A percentile compares a stretch with the other conserved stretches of the same genome.
phyloP scores from a whole-genome alignment of 139 green algal genomes.

The Picochlorum sp. region DNA sequence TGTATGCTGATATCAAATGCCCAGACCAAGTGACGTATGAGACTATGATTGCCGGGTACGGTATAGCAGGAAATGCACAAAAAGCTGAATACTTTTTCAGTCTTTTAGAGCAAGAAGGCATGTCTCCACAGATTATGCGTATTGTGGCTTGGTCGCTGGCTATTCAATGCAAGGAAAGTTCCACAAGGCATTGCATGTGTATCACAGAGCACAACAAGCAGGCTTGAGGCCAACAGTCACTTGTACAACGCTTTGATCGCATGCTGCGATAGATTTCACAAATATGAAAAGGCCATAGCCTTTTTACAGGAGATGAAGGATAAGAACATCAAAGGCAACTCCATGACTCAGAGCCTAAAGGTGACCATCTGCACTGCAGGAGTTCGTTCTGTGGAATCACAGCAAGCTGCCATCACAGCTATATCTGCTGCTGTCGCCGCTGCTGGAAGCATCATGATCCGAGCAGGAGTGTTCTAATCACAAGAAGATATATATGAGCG shows the following conservation, averaged over 20 bases:
- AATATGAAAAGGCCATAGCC: slow-evolving; percentile 45
- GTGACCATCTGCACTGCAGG: slow-evolving; percentile 52
- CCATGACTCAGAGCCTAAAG: slow-evolving; percentile 45
- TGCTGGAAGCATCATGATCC: slow-evolving; percentile 66
- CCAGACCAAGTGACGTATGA: slow-evolving; percentile 64
- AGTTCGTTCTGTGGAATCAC: slow-evolving; percentile 49
- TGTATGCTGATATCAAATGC: slow-evolving; percentile 45
- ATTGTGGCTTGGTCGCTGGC: slow-evolving; percentile 64
- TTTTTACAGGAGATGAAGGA: slow-evolving; percentile 33
- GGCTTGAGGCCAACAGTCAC: slow-evolving; percentile 45
- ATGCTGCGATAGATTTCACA: slow-evolving; percentile 59
- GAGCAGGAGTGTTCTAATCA: slow-evolving; percentile 59
- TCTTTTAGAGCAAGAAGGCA: slow-evolving; percentile 14
- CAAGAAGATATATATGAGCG: not conserved
- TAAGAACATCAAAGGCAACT: slow-evolving; percentile 15
- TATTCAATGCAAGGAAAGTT: slow-evolving; percentile 56
- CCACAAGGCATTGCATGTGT: slow-evolving; percentile 40
- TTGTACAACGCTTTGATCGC: slow-evolving; percentile 83
- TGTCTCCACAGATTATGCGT: slow-evolving; percentile 66
- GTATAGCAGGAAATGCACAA: slow-evolving; percentile 46
- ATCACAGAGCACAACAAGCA: slow-evolving; percentile 27
- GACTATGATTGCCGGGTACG: slow-evolving; percentile 68
- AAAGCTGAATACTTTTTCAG: slow-evolving; percentile 45
- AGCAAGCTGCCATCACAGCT: slow-evolving; percentile 62
- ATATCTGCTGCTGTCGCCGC: slow-evolving; percentile 70